These are phyloP conservation scores for Rhodomyrtus psidioides DNA, from an alignment of 441 rosid genomes.

Conservation along the genomic window DNA sequence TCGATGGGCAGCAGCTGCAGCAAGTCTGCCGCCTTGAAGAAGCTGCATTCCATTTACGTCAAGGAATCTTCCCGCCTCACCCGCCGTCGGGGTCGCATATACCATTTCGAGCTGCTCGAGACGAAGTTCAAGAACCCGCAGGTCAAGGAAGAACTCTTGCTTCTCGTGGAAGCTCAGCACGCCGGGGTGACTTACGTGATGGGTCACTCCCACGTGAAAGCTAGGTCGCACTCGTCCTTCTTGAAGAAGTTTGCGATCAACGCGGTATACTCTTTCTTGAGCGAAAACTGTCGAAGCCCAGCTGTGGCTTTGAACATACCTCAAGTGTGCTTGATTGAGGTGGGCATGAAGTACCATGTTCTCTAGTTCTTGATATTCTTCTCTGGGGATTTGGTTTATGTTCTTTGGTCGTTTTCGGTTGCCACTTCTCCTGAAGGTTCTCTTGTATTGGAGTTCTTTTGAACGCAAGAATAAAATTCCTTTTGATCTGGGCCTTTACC, in stretches of 20 bases:
- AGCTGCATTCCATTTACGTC: slow-evolving; percentile 50
- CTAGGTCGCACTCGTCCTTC: slow-evolving; percentile 60
- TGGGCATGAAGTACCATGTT: slow-evolving; percentile 72
- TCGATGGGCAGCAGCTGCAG: slow-evolving; percentile 33
- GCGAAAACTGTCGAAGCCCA: slow-evolving; percentile 76
- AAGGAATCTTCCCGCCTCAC: slow-evolving; percentile 46
- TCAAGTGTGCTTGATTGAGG: slow-evolving; percentile 73
- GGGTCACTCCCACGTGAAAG: slow-evolving; percentile 61
- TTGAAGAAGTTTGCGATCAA: slow-evolving; percentile 60
- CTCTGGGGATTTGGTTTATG: neutral
- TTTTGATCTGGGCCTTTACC: neutral
- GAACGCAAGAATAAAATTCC: neutral
- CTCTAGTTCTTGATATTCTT: neutral
- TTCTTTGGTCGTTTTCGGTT: neutral
- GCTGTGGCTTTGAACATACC: slow-evolving; percentile 71
- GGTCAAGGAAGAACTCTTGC: slow-evolving; percentile 66
- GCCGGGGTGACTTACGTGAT: slow-evolving; percentile 69
- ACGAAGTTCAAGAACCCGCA: slow-evolving; percentile 37
- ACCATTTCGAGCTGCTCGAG: slow-evolving; percentile 51
- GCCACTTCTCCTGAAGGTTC: neutral
- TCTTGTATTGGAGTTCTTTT: neutral
- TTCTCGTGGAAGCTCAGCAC: slow-evolving; percentile 64
- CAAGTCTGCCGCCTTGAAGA: slow-evolving; percentile 48
- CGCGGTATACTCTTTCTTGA: slow-evolving; percentile 60
- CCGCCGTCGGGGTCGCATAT: slow-evolving; percentile 18